Evolutionary conservation across 2,329 filamentous ascomycete species (phyloP), one percentile per base, ranked within the genome.

Genomic region (Aspergillus melleus): DNA sequence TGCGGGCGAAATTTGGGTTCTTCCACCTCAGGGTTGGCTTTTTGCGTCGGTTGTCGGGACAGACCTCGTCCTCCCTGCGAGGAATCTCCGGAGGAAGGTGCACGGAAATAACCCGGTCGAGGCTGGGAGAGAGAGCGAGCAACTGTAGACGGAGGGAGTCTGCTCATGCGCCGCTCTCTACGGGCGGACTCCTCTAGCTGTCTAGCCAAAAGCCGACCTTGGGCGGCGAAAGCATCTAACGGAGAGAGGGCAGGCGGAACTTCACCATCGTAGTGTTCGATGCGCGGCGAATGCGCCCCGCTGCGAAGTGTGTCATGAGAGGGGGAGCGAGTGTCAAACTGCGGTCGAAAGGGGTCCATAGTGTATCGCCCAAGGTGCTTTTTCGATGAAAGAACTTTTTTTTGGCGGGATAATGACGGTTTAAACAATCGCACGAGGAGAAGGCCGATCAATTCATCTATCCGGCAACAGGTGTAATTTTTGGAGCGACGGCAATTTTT

Each of bases 171-270:
- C 65, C 88, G 87, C 53, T 91, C 92, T 63, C 86, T 85, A 71
- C 86, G 88, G 70, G 86, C 85, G 64, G 86, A 88, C 67, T 95
- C 89, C 74, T 96, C 89, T 62, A 99, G 86, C 76, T 96, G 90
- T 77, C 87, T 90, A 44, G 92, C 92, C 54, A 99, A 84, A 68
- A 96, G 80, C 59, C 94, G 89, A 68, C 93, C 96, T 73, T 98
- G 94, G 63, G 94, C 84, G 22, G 94, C 94, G 73, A 99, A 96
- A 52, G 94, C 94, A 82, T 99, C 95, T 65, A 99, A 85, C 11
- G 95, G 95, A 8, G 95, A 98, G 58, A 98, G 83, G 55, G 95
- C 90, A 5, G 95, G 95, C 20, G 95, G 94, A 1, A 76, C 64
- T 64, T 94, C 90, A 62, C 91, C 91, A 59, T 90, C 89, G 59